Conservation (phyloP, 306 rosid species). For the Macrotyloma uniflorum region DNA sequence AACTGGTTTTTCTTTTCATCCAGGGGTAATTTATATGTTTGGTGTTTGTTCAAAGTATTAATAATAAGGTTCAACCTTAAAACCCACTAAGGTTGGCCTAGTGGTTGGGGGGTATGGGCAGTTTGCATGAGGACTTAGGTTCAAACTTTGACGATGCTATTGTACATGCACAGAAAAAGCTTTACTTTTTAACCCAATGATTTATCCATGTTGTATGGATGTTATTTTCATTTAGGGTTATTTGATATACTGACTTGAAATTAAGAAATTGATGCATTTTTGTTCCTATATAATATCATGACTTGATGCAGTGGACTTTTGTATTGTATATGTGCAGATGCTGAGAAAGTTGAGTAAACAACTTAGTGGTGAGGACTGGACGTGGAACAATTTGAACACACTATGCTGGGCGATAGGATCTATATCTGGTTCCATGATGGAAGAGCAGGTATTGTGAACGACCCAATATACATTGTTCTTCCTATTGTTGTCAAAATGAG, state of each 20-base stretch:
- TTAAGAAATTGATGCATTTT: not conserved
- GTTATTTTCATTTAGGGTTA: not conserved
- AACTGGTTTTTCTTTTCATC: not conserved
- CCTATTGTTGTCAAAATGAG: not conserved
- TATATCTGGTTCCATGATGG: slow-evolving; percentile 96
- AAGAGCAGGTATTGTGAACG: slow-evolving; percentile 74
- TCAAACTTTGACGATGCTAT: not conserved
- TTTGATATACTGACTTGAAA: not conserved
- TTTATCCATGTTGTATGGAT: not conserved
- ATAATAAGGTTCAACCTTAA: not conserved
- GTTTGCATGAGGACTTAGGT: not conserved
- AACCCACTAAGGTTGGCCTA: not conserved
- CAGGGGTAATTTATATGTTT: not conserved
- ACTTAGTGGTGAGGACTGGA: slow-evolving; percentile 92
- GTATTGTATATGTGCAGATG: slow-evolving; percentile 63
- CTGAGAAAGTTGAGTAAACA: slow-evolving; percentile 87
- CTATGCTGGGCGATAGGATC: slow-evolving; percentile 99
- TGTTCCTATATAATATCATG: not conserved
- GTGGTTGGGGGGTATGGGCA: not conserved
- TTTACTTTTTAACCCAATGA: not conserved
- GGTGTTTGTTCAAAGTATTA: slow-evolving; percentile 3
- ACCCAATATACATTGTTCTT: not conserved
- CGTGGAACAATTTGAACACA: slow-evolving; percentile 96
- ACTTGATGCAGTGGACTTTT: slow-evolving; percentile 20
- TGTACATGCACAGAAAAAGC: not conserved